A percentile compares a stretch with the other conserved stretches of the same genome.
These are phyloP conservation scores for Hypomyces rosellus DNA, from an alignment of 2,329 filamentous ascomycete genomes.

Conservation along the genomic window DNA sequence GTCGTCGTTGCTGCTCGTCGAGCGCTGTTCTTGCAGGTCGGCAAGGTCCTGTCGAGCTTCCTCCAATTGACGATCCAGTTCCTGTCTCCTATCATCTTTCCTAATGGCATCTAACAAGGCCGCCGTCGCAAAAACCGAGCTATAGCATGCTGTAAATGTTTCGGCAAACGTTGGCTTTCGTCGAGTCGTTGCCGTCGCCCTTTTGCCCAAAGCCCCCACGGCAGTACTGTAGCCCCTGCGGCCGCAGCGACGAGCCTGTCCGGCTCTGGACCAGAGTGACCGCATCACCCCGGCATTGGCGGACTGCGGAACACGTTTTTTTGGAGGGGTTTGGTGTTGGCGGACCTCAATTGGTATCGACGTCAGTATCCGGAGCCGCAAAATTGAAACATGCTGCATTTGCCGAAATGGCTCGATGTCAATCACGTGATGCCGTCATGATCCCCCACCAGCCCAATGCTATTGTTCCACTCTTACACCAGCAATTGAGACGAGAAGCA, in stretches of 20 bases:
- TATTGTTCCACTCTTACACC: conserved; percentile 1
- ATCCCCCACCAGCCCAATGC: background rate
- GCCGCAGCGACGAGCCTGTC: conserved; percentile 56
- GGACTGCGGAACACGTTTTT: background rate
- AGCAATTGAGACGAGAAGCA: background rate
- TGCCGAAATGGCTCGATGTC: conserved; percentile 1
- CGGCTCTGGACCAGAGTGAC: conserved; percentile 60
- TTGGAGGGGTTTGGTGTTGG: background rate
- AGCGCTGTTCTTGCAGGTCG: conserved; percentile 29
- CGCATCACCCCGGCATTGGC: conserved; percentile 50
- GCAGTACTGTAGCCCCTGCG: conserved; percentile 55
- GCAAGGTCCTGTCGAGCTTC: conserved; percentile 44
- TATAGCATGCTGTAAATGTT: conserved; percentile 61
- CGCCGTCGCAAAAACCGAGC: conserved; percentile 59
- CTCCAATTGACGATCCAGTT: conserved; percentile 57
- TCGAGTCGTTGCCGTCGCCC: conserved; percentile 41
- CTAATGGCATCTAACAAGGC: conserved; percentile 54
- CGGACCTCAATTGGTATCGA: conserved; percentile 7
- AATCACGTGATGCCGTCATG: conserved; percentile 7
- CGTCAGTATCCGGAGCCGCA: background rate
- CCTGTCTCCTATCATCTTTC: conserved; percentile 51
- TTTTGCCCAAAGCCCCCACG: conserved; percentile 42
- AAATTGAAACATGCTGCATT: conserved; percentile 9
- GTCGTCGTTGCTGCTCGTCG: conserved; percentile 9
- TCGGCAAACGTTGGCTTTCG: conserved; percentile 46